These are phyloP conservation scores for Annulohypoxylon truncatum DNA, from an alignment of 2,329 filamentous ascomycete genomes.

Conservation along the genomic window DNA sequence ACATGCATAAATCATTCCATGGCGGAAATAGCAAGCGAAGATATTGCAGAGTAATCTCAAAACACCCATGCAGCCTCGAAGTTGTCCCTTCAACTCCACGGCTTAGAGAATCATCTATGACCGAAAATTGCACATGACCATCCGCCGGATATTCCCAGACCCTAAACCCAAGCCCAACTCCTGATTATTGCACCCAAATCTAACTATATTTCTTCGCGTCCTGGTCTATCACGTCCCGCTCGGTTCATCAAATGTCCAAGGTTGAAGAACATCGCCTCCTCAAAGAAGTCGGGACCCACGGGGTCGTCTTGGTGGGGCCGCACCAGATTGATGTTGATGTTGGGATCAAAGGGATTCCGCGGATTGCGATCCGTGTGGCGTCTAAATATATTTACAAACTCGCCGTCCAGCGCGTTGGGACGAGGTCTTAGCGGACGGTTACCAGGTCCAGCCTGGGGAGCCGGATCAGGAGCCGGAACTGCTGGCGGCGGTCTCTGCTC, in stretches of 20 bases:
- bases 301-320: background rate
- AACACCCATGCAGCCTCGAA: background rate
- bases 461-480: background rate
- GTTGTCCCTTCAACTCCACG: background rate
- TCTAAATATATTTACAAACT: constrained; percentile 8
- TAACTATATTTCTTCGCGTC: background rate
- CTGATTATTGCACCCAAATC: background rate
- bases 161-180: background rate
- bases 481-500: background rate
- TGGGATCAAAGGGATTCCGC: constrained; percentile 17
- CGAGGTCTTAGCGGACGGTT: background rate
- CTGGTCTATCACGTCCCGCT: constrained; percentile 8
- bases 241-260: constrained; percentile 23
- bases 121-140: background rate
- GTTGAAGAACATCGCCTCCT: constrained; percentile 22
- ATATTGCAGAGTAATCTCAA: background rate
- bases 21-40: background rate
- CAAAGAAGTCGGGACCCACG: constrained; percentile 16
- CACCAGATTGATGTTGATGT: constrained; percentile 6
- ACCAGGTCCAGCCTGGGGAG: background rate
- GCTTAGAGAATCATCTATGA: background rate
- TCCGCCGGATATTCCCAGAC: background rate
- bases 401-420: background rate
- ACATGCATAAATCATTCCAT: background rate
- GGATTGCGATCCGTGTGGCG: constrained; percentile 8